Percentiles rank a stretch among this genome's conserved stretches.
These are phyloP conservation scores for Plenodomus lindquistii DNA, from an alignment of 2,329 filamentous ascomycete species.

Conservation along the genomic window DNA sequence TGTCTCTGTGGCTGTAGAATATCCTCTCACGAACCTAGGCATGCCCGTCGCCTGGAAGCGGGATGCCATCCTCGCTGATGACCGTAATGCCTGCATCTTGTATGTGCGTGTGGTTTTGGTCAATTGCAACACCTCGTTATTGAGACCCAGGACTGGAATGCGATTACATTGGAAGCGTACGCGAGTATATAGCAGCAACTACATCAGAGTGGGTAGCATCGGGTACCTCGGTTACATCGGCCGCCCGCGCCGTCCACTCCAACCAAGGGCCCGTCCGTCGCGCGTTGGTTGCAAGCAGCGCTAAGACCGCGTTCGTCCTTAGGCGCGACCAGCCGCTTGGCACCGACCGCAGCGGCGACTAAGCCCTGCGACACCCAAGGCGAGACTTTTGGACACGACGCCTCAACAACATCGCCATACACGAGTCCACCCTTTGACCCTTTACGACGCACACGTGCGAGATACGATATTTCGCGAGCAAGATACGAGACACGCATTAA, in stretches of 20 bases:
- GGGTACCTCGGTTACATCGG: slow-evolving; percentile 33
- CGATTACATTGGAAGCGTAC: neutral
- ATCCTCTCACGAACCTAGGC: slow-evolving; percentile 58
- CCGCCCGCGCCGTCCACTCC: slow-evolving; percentile 3
- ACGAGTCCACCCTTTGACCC: slow-evolving; percentile 5
- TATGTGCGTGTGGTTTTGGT: slow-evolving; percentile 3
- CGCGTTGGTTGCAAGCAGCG: neutral
- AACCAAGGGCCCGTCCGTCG: slow-evolving; percentile 1
- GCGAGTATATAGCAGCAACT: neutral
- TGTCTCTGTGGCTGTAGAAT: slow-evolving; percentile 47
- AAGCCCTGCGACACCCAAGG: slow-evolving; percentile 31
- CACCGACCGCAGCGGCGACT: slow-evolving; percentile 8
- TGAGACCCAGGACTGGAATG: neutral
- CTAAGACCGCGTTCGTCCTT: neutral
- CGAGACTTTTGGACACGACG: slow-evolving; percentile 32
- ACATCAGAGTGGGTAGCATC: slow-evolving; percentile 23
- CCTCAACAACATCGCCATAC: slow-evolving; percentile 28
- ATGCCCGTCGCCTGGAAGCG: slow-evolving; percentile 61
- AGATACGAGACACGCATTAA: neutral
- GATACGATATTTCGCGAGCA: neutral
- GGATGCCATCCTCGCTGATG: slow-evolving; percentile 64
- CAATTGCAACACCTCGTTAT: neutral
- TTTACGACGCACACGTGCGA: neutral
- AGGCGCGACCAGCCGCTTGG: slow-evolving; percentile 9
- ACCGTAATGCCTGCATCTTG: slow-evolving; percentile 57